Evolutionary conservation across 2,329 filamentous ascomycete species (phyloP), one percentile per base, ranked within the genome.

Genomic region (Colletotrichum acutatum): DNA sequence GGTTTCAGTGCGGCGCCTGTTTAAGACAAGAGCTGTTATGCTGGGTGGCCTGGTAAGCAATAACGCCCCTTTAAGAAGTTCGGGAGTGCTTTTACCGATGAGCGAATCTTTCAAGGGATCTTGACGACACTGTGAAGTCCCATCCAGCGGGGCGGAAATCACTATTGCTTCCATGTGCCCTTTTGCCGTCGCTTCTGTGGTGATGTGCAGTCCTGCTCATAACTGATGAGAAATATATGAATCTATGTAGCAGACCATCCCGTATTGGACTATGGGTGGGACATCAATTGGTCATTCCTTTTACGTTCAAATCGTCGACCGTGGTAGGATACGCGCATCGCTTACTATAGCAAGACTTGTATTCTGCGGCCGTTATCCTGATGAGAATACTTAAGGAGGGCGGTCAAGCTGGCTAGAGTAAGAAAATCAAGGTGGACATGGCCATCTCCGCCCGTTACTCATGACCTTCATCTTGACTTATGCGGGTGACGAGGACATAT

Each of bases 61-160:
- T 6, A 19, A 42, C 14, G 42, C 19, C 42, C 7, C 16, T 49
- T 19, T 4, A 3, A n/a, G 42, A 49, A 19, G 42, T 7, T 11
- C 8, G 42, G 8, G 5, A 8, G 16, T 7, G 16, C 16, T 8
- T 2, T 1, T 19, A 1, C 3, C 6, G 5, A 42, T 42, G 37
- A 42, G 37, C 37, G 16, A 42, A 19, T 3, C 37, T 42, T 8
- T 1, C 2, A 42, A 5, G 5, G 6, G 2, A 42, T 42, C 3
- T 1, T 19, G 1, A 1, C 7, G 37, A 19, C 14, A 3, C 3
- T 8, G 37, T 19, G 1, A 3, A 16, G 6, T 19, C 0, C 16
- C 16, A 19, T 42, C 16, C 16, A 19, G 37, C 14, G 16, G 16
- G 16, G 14, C 5, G 14, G 37, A 5, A 42, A 42, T 42, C 2